Percentiles rank a stretch among this genome's conserved stretches.
phyloP scores from a whole-genome alignment of 2,329 filamentous ascomycete genomes.

The Ophiostoma triangulosporum region DNA sequence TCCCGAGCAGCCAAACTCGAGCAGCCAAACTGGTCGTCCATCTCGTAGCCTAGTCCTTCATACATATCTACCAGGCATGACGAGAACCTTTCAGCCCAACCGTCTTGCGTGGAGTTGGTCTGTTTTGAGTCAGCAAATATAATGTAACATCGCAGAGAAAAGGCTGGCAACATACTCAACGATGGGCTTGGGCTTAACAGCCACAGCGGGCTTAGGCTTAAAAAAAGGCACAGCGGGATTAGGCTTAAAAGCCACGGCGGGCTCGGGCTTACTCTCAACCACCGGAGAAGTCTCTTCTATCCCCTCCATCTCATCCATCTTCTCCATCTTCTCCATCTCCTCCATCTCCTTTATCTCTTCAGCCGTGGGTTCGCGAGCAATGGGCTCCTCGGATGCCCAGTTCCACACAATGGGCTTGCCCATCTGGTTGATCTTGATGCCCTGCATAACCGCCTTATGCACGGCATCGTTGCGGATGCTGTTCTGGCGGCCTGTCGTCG shows the following conservation, averaged over 20 bases:
- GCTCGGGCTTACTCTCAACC: neutral
- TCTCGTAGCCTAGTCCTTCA: too few species aligned
- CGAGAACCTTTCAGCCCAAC: conserved; percentile 12
- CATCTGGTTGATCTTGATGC: conserved; percentile 4
- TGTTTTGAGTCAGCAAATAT: neutral
- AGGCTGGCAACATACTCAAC: too few species aligned
- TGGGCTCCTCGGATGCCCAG: conserved; percentile 2
- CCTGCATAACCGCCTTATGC: conserved; percentile 1
- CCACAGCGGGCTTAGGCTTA: too few species aligned
- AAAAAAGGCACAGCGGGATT: too few species aligned
- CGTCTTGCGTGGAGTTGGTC: neutral
- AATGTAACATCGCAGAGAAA: too few species aligned
- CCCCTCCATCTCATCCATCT: neutral
- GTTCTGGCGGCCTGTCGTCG: neutral
- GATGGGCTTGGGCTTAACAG: too few species aligned
- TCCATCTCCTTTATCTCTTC: neutral
- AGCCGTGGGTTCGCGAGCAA: neutral
- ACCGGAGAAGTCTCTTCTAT: neutral
- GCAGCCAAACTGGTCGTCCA: too few species aligned
- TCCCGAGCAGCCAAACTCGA: too few species aligned
- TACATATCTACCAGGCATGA: conserved; percentile 2
- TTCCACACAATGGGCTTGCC: conserved; percentile 9
- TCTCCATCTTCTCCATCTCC: neutral
- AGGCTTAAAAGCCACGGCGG: too few species aligned
- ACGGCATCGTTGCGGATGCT: neutral